Base-by-base conservation (phyloP, 352 stramenopile species). In the Phytophthora ramorum region DNA sequence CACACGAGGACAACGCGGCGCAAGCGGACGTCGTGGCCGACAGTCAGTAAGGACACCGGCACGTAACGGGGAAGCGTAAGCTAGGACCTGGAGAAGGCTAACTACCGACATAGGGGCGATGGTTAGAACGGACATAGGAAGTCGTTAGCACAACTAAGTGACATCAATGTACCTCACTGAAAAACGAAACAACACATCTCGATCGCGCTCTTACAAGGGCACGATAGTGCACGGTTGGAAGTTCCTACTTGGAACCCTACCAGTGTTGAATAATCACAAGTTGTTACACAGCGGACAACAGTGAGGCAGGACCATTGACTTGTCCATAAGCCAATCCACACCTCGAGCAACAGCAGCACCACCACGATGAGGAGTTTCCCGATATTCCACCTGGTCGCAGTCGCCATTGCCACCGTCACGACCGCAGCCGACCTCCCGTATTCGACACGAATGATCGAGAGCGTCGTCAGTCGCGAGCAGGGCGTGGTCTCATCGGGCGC, bases 401-500 rank as follows among this genome's bases (percentile, higher is more conserved):
- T n/a, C 37, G 44, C 43, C 44, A 12, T 67, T 1, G 44, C 38
- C 10, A 44, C 57, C 13, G 50, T 50, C 50, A 46, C 58, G 20
- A 35, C 47, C 17, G 58, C 63, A 14, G 4, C 16, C 22, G 58
- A 63, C 28, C 20, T 63, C n/a, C 28, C 58, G 37, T 72, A 72
- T 20, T 74, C 66, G 43, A 74, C 66, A 12, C 53, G 41, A 7
- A 74, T 74, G 66, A 67, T 74, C 54, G 66, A 70, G 20, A 74
- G 66, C 35, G 66, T 70, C 10, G 70, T 74, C 16, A 70, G 48
- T 20, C 66, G 66, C 20, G 60, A 74, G 48, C 66, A 74, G 48
- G 66, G 66, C n/a, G 54, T 74, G 20, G 48, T 74, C 34, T 74
- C 66, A 6, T 74, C 66, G 4, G 66, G 66, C 9, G 66, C 60